Percentiles rank a stretch among this genome's conserved stretches.
Evolutionary conservation across 2,329 filamentous ascomycete genomes (phyloP).

Genomic region (Calonectria pseudoreteaudii): DNA sequence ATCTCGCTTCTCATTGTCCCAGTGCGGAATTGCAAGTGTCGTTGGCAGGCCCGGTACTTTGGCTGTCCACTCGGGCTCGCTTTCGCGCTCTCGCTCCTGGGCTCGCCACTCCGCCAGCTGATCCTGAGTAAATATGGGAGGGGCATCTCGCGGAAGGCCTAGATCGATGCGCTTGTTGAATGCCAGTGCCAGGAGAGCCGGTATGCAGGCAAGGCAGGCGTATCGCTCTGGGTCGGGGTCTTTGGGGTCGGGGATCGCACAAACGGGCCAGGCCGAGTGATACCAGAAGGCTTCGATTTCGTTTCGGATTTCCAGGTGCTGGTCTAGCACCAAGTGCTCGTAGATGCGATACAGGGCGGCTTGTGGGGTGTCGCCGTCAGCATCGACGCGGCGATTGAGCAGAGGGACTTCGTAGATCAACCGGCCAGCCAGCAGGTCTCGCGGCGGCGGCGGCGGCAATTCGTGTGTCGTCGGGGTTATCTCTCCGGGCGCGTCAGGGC

Average conservation of each 20-base stretch:
- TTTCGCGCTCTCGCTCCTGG: slow-evolving; percentile 26
- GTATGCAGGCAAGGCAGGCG: slow-evolving; percentile 36
- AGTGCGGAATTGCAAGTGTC: slow-evolving; percentile 27
- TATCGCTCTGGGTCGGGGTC: slow-evolving; percentile 35
- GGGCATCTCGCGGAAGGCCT: slow-evolving; percentile 32
- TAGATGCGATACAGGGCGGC: slow-evolving; percentile 35
- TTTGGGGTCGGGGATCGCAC: slow-evolving; percentile 31
- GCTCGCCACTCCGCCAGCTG: slow-evolving; percentile 32
- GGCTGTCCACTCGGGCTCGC: slow-evolving; percentile 23
- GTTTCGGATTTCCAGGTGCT: slow-evolving; percentile 31
- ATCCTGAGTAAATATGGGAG: slow-evolving; percentile 27
- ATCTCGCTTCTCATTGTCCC: slow-evolving; percentile 24
- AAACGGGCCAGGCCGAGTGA: slow-evolving; percentile 25
- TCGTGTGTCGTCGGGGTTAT: neutral
- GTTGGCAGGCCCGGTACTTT: slow-evolving; percentile 18
- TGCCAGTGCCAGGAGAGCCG: slow-evolving; percentile 23
- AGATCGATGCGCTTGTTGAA: slow-evolving; percentile 33
- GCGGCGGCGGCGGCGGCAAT: neutral
- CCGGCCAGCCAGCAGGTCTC: slow-evolving; percentile 17
- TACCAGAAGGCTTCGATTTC: slow-evolving; percentile 36
- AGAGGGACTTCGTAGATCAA: slow-evolving; percentile 29
- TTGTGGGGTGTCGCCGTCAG: slow-evolving; percentile 13
- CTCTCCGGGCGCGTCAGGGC: neutral
- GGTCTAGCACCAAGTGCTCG: slow-evolving; percentile 30
- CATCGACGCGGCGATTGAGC: slow-evolving; percentile 23